These are phyloP conservation scores for Echria macrotheca DNA, from an alignment of 495 filamentous ascomycete species.

Conservation along the genomic window DNA sequence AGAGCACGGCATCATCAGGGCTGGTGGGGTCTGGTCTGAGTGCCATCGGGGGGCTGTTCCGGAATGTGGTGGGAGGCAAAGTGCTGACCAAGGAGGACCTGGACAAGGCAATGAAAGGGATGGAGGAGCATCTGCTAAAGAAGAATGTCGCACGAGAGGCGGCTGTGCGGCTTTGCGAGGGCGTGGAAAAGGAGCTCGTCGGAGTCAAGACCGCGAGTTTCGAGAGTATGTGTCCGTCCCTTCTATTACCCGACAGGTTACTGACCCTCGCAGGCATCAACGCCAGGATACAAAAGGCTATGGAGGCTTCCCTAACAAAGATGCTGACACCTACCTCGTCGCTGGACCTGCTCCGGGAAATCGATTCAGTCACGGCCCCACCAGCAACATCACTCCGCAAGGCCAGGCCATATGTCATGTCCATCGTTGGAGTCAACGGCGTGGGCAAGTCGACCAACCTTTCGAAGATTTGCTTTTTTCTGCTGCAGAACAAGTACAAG, in stretches of 20 bases:
- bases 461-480: conserved; percentile 94
- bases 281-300: conserved; percentile 70
- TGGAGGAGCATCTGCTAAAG: conserved; percentile 90
- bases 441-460: conserved; percentile 97
- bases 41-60: conserved; percentile 79
- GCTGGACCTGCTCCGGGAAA: conserved; percentile 88
- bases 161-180: conserved; percentile 83
- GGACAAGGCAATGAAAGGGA: conserved; percentile 84
- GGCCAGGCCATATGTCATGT: conserved; percentile 86
- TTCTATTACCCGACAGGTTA: background rate
- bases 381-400: conserved; percentile 48
- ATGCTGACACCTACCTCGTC: conserved; percentile 95
- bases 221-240: conserved; percentile 55
- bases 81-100: conserved; percentile 80
- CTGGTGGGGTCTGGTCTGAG: conserved; percentile 72
- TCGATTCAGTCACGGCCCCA: conserved; percentile 69
- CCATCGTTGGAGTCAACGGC: conserved; percentile 95
- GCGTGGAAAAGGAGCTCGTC: conserved; percentile 81
- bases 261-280: conserved; percentile 54
- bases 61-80: conserved; percentile 92
- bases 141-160: conserved; percentile 98
- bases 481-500: conserved; percentile 91
- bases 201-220: conserved; percentile 90
- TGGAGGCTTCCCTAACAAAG: conserved; percentile 85
- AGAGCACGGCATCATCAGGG: conserved; percentile 43